Evolutionary conservation across 2,329 filamentous ascomycete genomes (phyloP).

Genomic region (Thelonectria discophora): DNA sequence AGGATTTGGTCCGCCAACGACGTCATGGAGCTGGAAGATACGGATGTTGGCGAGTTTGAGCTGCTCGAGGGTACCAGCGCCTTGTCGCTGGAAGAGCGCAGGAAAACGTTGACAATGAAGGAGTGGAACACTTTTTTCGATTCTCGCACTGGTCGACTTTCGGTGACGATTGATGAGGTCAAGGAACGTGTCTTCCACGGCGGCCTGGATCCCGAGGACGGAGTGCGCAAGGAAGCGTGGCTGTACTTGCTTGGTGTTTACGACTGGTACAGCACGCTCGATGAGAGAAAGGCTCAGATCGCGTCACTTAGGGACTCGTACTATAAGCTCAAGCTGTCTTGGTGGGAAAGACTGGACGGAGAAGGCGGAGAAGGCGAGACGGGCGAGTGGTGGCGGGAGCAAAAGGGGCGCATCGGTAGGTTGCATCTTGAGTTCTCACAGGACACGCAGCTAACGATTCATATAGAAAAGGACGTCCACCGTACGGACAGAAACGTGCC

Average conservation of each 20-base stretch:
- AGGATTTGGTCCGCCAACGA: slow-evolving; percentile 94
- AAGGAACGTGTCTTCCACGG: slow-evolving; percentile 98
- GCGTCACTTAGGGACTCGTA: slow-evolving; percentile 93
- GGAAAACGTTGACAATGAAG: slow-evolving; percentile 78
- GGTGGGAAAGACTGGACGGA: slow-evolving; percentile 95
- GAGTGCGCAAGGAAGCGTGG: slow-evolving; percentile 96
- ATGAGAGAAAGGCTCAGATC: slow-evolving; percentile 83
- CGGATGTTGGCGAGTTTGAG: slow-evolving; percentile 95
- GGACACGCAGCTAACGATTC: slow-evolving; percentile 27
- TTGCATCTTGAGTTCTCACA: slow-evolving; percentile 21
- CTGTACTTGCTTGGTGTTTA: slow-evolving; percentile 91
- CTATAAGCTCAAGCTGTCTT: slow-evolving; percentile 89
- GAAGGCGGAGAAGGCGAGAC: slow-evolving; percentile 81
- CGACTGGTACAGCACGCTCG: slow-evolving; percentile 88
- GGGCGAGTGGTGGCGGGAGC: slow-evolving; percentile 96
- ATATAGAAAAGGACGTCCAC: slow-evolving; percentile 95
- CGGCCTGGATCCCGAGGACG: slow-evolving; percentile 86
- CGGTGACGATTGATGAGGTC: slow-evolving; percentile 87
- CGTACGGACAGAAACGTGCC: slow-evolving; percentile 93
- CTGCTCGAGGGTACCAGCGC: slow-evolving; percentile 82
- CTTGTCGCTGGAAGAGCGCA: slow-evolving; percentile 77
- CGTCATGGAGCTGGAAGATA: slow-evolving; percentile 92
- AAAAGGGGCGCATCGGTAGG: slow-evolving; percentile 91
- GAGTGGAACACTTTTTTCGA: slow-evolving; percentile 97
- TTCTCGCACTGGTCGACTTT: slow-evolving; percentile 73